Conservation (phyloP, 345 rosid species). For the Stellera chamaejasme region DNA sequence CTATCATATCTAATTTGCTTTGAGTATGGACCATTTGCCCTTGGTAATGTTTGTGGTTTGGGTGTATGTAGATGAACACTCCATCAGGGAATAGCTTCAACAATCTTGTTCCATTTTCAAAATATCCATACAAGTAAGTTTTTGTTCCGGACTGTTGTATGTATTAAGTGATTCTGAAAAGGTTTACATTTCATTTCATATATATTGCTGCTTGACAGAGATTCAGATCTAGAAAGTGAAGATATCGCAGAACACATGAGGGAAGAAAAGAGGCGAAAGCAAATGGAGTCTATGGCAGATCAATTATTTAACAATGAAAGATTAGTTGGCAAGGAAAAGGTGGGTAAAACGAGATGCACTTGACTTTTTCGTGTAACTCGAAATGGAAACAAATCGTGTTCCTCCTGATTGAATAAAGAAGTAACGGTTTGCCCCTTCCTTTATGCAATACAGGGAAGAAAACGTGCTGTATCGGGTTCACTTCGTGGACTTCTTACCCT, state of each 20-base stretch:
- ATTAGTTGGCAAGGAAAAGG: conserved; percentile 23
- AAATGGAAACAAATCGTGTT: not conserved
- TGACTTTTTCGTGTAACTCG: conserved; percentile 3
- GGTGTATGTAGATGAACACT: conserved; percentile 33
- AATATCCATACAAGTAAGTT: conserved; percentile 72
- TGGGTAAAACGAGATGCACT: conserved; percentile 12
- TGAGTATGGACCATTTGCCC: too few species aligned
- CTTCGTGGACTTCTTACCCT: conserved; percentile 39
- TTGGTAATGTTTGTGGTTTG: not conserved
- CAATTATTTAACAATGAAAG: conserved; percentile 58
- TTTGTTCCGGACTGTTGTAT: conserved; percentile 6
- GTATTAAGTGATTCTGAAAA: not conserved
- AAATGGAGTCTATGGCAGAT: conserved; percentile 84
- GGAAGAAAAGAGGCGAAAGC: conserved; percentile 82
- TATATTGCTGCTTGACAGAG: conserved; percentile 33
- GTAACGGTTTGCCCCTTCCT: conserved; percentile 5
- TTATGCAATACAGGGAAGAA: conserved; percentile 46
- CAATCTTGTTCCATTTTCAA: conserved; percentile 79
- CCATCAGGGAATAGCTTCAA: conserved; percentile 84
- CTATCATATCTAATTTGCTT: too few species aligned
- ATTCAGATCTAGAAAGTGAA: conserved; percentile 32
- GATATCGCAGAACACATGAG: conserved; percentile 46
- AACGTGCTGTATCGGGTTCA: conserved; percentile 49
- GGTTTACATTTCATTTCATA: not conserved
- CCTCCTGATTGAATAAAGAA: too few species aligned